Conservation (phyloP, 371 early-diverging fungal species). For the Basidiobolus meristosporus region DNA sequence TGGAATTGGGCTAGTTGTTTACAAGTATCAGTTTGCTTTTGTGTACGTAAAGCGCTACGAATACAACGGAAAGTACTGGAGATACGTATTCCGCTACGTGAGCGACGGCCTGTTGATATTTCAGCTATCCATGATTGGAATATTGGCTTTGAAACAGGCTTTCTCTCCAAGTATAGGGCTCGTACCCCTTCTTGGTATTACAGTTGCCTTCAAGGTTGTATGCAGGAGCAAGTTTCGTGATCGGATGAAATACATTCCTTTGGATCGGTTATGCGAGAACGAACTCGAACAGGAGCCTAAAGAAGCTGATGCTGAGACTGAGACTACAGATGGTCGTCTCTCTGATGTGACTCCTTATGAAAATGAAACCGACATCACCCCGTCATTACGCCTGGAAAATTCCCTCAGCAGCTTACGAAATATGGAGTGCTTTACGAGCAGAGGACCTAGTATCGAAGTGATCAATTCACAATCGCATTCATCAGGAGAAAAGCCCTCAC, state of each 20-base stretch:
- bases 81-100: slow-evolving; percentile 56
- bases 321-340: no score
- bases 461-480: no score
- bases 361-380: no score
- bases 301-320: no score
- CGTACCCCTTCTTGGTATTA: slow-evolving; percentile 22
- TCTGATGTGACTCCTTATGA: no score
- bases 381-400: no score
- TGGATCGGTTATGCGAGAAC: slow-evolving; percentile 8
- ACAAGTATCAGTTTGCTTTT: slow-evolving; percentile 63
- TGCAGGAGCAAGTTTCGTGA: slow-evolving; percentile 29
- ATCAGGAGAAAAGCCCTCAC: no score
- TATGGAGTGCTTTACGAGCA: no score
- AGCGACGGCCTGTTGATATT: slow-evolving; percentile 60
- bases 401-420: no score
- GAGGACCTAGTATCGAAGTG: no score
- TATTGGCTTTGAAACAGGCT: slow-evolving; percentile 34
- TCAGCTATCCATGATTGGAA: slow-evolving; percentile 69
- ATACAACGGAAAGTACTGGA: slow-evolving; percentile 54
- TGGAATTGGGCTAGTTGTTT: slow-evolving; percentile 43
- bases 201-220: slow-evolving; percentile 24
- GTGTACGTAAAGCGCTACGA: slow-evolving; percentile 73
- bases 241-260: slow-evolving; percentile 22
- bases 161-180: slow-evolving; percentile 20
- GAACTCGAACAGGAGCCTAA: no score